These are phyloP conservation scores for Phytophthora citrophthora DNA, from an alignment of 352 stramenopile species.

Conservation along the genomic window DNA sequence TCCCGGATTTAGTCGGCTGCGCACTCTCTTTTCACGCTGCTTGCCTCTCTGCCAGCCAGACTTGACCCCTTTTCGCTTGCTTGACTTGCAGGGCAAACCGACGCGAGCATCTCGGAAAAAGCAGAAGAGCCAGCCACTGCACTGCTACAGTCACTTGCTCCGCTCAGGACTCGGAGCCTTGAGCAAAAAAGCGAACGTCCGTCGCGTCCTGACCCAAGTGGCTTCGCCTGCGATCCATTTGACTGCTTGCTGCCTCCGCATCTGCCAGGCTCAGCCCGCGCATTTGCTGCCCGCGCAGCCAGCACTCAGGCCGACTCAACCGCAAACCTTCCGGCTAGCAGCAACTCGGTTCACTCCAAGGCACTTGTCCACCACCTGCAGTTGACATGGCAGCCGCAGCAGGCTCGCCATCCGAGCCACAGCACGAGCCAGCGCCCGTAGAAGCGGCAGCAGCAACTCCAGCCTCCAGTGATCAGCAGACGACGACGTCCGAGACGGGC, in stretches of 20 bases:
- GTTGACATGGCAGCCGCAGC: conserved; percentile 38
- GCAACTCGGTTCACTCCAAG: conserved; percentile 12
- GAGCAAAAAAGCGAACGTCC: conserved; percentile 50
- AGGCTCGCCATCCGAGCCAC: conserved; percentile 35
- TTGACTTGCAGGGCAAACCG: conserved; percentile 17
- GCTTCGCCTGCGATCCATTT: conserved; percentile 39
- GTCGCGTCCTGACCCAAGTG: conserved; percentile 48
- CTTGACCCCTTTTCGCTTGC: conserved; percentile 12
- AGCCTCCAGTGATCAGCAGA: conserved; percentile 20
- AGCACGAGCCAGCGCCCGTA: conserved; percentile 33
- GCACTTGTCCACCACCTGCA: conserved; percentile 9
- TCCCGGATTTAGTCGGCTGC: conserved; percentile 26
- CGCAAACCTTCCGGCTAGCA: conserved; percentile 18
- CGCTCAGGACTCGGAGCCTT: conserved; percentile 35
- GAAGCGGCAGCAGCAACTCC: conserved; percentile 19
- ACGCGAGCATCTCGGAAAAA: conserved; percentile 43
- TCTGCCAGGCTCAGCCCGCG: conserved; percentile 23
- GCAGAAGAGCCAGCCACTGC: conserved; percentile 43
- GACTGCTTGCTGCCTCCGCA: conserved; percentile 20
- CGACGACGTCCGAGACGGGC: conserved; percentile 24
- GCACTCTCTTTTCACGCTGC: conserved; percentile 32
- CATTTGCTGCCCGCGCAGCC: conserved; percentile 31
- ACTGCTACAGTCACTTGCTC: conserved; percentile 23
- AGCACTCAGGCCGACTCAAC: conserved; percentile 24
- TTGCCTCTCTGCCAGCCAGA: conserved; percentile 37